These are phyloP conservation scores for Lepidopterella palustris DNA, from an alignment of 495 filamentous ascomycete species.

Conservation along the genomic window DNA sequence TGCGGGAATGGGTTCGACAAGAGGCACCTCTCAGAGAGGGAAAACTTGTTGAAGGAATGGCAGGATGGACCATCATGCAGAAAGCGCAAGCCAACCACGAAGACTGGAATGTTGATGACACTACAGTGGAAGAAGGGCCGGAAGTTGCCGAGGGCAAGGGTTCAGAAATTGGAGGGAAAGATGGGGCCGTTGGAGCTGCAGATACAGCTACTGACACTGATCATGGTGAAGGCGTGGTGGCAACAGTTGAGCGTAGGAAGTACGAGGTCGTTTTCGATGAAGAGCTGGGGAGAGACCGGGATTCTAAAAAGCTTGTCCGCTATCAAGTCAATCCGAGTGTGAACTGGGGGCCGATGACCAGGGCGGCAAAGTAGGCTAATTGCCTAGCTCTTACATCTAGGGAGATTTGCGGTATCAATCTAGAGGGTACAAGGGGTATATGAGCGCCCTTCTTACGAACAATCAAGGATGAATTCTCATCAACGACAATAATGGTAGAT, in stretches of 20 bases:
- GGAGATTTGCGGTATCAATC: too few relatives aligned
- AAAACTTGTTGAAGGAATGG: conserved; percentile 57
- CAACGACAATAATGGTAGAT: too few relatives aligned
- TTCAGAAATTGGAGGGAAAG: conserved; percentile 17
- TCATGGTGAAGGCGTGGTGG: conserved; percentile 15
- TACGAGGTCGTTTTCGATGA: conserved; percentile 77
- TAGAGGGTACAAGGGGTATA: too few relatives aligned
- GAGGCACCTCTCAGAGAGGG: conserved; percentile 64
- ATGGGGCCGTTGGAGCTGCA: neutral
- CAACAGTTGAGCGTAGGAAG: conserved; percentile 32
- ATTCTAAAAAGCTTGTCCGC: conserved; percentile 58
- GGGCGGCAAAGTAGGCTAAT: conserved; percentile 46
- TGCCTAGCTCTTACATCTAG: neutral
- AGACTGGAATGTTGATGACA: conserved; percentile 28
- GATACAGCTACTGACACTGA: conserved; percentile 11
- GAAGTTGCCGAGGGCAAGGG: conserved; percentile 30
- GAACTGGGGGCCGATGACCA: conserved; percentile 89
- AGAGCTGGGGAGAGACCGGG: conserved; percentile 60
- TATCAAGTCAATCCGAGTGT: conserved; percentile 84
- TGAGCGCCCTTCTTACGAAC: too few relatives aligned
- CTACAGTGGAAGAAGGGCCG: conserved; percentile 30
- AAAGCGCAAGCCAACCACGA: conserved; percentile 33
- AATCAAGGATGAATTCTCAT: too few relatives aligned
- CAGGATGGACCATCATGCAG: conserved; percentile 61
- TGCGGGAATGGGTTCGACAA: conserved; percentile 83